Evolutionary conservation across 257 asterid genomes (phyloP).

Genomic region (Osmanthus fragrans): DNA sequence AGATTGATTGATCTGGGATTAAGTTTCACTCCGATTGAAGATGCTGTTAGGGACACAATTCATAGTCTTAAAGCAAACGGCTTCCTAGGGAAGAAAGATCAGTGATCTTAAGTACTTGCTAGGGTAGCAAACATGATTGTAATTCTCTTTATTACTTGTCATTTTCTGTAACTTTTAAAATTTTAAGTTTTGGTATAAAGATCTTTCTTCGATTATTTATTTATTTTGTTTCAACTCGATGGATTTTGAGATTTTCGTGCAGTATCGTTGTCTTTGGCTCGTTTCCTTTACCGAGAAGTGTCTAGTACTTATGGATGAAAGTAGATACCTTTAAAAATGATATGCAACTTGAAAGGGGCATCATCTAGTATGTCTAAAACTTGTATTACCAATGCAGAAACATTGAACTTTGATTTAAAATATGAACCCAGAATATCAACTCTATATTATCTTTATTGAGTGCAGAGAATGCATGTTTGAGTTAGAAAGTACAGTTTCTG

Average conservation of each 20-base stretch:
- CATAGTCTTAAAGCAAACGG: constrained; percentile 60
- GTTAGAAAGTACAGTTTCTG: constrained; percentile 19
- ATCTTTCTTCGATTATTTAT: background rate
- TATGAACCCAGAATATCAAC: background rate
- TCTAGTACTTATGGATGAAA: too few species aligned
- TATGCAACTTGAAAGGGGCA: constrained; percentile 26
- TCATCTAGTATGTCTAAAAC: constrained; percentile 34
- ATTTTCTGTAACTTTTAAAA: background rate
- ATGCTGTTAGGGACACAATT: constrained; percentile 74
- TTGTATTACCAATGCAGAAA: constrained; percentile 18
- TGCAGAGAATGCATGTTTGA: constrained; percentile 24
- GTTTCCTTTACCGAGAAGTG: background rate
- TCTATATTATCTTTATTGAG: background rate
- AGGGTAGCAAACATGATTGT: background rate
- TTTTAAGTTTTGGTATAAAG: background rate
- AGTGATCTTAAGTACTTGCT: background rate
- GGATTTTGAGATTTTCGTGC: background rate
- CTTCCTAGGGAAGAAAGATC: constrained; percentile 11
- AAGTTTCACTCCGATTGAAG: constrained; percentile 76
- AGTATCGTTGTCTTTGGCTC: background rate
- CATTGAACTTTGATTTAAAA: background rate
- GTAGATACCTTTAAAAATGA: background rate
- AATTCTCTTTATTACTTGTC: background rate
- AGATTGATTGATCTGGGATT: constrained; percentile 73
- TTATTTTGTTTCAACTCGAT: background rate